Evolutionary conservation across 179 eudicot species (phyloP), one percentile per base, ranked within the genome.

Genomic region (Pouteria campechiana): DNA sequence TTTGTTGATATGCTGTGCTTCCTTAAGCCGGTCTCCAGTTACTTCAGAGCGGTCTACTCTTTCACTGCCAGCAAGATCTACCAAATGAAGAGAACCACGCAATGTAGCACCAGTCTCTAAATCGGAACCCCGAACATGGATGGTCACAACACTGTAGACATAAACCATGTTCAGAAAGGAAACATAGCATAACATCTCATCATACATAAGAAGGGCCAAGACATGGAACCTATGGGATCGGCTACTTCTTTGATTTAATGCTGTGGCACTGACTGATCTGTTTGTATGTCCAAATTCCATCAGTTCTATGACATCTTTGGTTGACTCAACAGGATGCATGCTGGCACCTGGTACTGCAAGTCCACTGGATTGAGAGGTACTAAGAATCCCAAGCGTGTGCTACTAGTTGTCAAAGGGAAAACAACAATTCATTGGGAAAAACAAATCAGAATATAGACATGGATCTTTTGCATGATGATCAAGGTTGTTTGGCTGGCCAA

Each of bases 61-160:
- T 59, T 90, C 98, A 46, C 95, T 90, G 52, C 98, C 98, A 6
- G 96, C 96, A 37, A 92, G 94, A 65, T 92, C 99, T 48, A 92
- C 93, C 65, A 92, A 69, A 69, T 92, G 94, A 54, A 87, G 99
- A 67, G 75, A 79, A 9, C 88, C 89, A 39, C 76, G 76, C 27
- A 81, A 48, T 11, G 67, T 45, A 41, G 81, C 67, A 6, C 82
- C 75, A 13, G 76, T 74, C 69, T 87, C 79, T 14, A 72, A 28
- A 52, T 87, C 99, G 31, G 18, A 65, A 52, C 96, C 99, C 19
- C 62, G 74, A 37, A 68, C 76, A 57, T 92, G 99, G 56, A 92
- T 69, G 21, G 88, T 74, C 14, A 87, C 66, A 40, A 87, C 41
- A 44, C 99, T 90, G 82, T 41, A 43, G 24, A 34, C 6, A 27